Evolutionary conservation across 306 rosid species (phyloP), one percentile per base, ranked within the genome.

Genomic region (Inga oerstediana): DNA sequence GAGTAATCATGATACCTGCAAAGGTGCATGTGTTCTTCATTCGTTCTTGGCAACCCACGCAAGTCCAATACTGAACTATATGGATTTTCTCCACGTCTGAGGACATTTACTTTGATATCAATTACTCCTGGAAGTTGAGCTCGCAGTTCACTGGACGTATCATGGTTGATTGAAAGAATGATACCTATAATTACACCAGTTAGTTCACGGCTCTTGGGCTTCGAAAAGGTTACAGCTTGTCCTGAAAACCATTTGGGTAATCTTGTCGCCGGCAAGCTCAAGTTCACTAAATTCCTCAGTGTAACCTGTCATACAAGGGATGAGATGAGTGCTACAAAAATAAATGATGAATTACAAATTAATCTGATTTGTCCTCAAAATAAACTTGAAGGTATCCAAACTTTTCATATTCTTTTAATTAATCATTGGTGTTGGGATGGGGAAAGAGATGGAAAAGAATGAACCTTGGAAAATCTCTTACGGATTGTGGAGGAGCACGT

Each of bases 191-290:
- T 64, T 24, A 88, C 88, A 72, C 89, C 85, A 81, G 76, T 58
- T 75, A 88, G 74, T 44, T 76, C 85, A 64, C 76, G 78, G 84
- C 85, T 90, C 81, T 82, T 82, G 56, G 22, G 78, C 49, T 87
- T 83, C 27, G 89, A 79, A 79, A 88, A 88, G 74, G 49, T 80
- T 10, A 93, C 78, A 69, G 52, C 45, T 58, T 80, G 80, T 80
- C 80, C 79, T 32, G 89, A 81, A 78, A 90, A 85, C 97, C 95
- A 91, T 64, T 83, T 85, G 10, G 93, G 95, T 75, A 93, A 82
- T 76, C 62, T 82, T 75, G 81, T 76, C 79, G 92, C 93, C 1
- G 93, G 97, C 85, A 88, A 91, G 80, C 91, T 88, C 77, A 93
- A 79, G 85, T 66, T 83, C 76, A 44, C 73, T 58, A 88, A 46